Conservation (phyloP, 129 eudicot genomes). For the Pittosporum tobira region DNA sequence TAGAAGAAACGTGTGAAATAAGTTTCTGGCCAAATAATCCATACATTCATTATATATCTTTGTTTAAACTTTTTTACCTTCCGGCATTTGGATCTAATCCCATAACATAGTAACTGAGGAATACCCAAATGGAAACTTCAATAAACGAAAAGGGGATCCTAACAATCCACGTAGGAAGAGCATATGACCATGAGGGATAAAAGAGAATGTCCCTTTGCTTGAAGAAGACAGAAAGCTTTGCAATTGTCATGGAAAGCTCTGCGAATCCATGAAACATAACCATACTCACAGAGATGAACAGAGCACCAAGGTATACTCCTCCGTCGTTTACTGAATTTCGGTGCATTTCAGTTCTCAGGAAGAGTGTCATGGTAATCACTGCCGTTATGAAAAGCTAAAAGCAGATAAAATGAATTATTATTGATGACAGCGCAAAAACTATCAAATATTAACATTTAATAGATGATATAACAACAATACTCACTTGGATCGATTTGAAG, state of each 20-base stretch:
- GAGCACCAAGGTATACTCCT: constrained; percentile 34
- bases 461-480: constrained; percentile 4
- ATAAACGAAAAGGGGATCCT: constrained; percentile 56
- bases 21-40: background rate
- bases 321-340: constrained; percentile 33
- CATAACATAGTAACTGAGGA: constrained; percentile 54
- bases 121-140: constrained; percentile 50
- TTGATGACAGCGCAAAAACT: background rate
- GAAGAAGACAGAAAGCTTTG: constrained; percentile 74
- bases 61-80: constrained; percentile 33
- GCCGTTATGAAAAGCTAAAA: constrained; percentile 41
- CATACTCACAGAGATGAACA: constrained; percentile 28
- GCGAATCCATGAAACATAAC: constrained; percentile 62
- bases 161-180: constrained; percentile 61
- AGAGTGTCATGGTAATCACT: constrained; percentile 43
- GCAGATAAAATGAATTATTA: background rate
- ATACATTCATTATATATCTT: background rate
- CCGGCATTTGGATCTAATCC: constrained; percentile 67
- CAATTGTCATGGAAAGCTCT: constrained; percentile 65
- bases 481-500: constrained; percentile 58
- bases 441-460: background rate
- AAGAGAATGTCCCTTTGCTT: constrained; percentile 76
- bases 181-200: constrained; percentile 65
- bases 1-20: background rate
- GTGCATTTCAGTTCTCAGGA: constrained; percentile 62